A percentile compares a stretch with the other conserved stretches of the same genome.
phyloP scores from a whole-genome alignment of 495 filamentous ascomycete species.

The Trypethelium eluteriae region DNA sequence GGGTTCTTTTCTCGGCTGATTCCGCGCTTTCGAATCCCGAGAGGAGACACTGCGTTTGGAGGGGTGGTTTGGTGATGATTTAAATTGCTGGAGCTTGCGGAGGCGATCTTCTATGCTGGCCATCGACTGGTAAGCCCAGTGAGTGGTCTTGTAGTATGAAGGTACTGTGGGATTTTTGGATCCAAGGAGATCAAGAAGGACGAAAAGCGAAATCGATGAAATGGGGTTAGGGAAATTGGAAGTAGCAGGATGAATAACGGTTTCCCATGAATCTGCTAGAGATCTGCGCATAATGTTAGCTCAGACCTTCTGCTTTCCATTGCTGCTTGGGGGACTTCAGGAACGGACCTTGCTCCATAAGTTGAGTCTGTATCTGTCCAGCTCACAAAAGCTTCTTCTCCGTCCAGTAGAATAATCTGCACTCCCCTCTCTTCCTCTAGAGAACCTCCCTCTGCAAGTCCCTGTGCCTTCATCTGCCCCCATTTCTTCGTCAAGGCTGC shows the following conservation, averaged over 20 bases:
- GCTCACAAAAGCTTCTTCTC: slow-evolving; percentile 78
- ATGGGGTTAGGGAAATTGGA: slow-evolving; percentile 67
- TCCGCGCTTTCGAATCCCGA: slow-evolving; percentile 13
- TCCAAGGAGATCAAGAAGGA: slow-evolving; percentile 88
- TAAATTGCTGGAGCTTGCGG: slow-evolving; percentile 48
- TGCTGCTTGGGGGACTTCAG: not conserved
- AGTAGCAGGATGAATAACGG: slow-evolving; percentile 54
- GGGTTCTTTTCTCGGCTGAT: slow-evolving; percentile 7
- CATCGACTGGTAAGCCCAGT: slow-evolving; percentile 82
- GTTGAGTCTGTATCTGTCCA: slow-evolving; percentile 78
- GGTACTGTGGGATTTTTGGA: slow-evolving; percentile 59
- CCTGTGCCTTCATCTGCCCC: slow-evolving; percentile 57
- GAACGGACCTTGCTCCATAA: slow-evolving; percentile 67
- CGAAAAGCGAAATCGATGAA: slow-evolving; percentile 74
- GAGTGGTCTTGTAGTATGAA: slow-evolving; percentile 78
- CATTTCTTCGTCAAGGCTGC: slow-evolving; percentile 71
- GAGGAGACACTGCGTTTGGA: slow-evolving; percentile 13
- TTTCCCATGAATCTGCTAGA: slow-evolving; percentile 68
- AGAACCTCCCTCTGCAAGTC: slow-evolving; percentile 36
- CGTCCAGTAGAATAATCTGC: slow-evolving; percentile 85
- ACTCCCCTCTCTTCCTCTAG: slow-evolving; percentile 70
- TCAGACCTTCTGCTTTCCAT: too few species aligned
- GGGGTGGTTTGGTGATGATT: slow-evolving; percentile 39
- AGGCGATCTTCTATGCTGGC: slow-evolving; percentile 62
- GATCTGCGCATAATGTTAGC: slow-evolving; percentile 39